A percentile compares a stretch with the other conserved stretches of the same genome.
phyloP scores from a whole-genome alignment of 1,139 yeast species.

The Pichia sp. region DNA sequence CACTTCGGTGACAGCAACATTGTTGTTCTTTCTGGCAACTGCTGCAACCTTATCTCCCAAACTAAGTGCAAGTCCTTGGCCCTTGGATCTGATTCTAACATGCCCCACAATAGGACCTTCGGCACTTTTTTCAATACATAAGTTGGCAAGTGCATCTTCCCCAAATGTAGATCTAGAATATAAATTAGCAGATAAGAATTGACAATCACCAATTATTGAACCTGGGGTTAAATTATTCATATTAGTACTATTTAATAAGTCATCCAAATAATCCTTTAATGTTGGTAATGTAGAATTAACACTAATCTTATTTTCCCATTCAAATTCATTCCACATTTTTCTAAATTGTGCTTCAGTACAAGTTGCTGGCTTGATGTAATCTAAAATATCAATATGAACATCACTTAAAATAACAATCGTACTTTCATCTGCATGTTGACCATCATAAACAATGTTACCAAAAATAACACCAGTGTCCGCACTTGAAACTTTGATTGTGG shows the following conservation, averaged over 20 bases:
- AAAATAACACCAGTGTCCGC: constrained; percentile 97
- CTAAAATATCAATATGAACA: constrained; percentile 94
- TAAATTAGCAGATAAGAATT: constrained; percentile 88
- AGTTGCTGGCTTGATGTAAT: constrained; percentile 89
- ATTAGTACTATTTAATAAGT: constrained; percentile 76
- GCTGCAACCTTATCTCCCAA: constrained; percentile 91
- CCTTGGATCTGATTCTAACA: constrained; percentile 94
- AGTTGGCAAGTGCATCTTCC: constrained; percentile 94
- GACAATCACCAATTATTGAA: constrained; percentile 81
- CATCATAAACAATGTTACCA: constrained; percentile 95
- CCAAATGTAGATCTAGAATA: constrained; percentile 94
- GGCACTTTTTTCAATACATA: constrained; percentile 80
- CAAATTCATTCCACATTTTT: constrained; percentile 98
- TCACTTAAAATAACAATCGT: constrained; percentile 90
- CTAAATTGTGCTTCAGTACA: constrained; percentile 90
- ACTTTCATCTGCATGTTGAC: constrained; percentile 86
- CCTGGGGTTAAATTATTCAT: constrained; percentile 94
- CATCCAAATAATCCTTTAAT: constrained; percentile 73
- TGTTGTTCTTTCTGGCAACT: constrained; percentile 53
- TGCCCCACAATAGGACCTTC: constrained; percentile 85
- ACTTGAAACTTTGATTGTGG: constrained; percentile 89
- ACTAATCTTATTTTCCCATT: constrained; percentile 98
- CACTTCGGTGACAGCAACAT: constrained; percentile 7
- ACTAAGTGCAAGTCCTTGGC: constrained; percentile 93
- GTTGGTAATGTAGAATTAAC: constrained; percentile 67